These are phyloP conservation scores for Lagenidium giganteum DNA, from an alignment of 352 stramenopile genomes.

Conservation along the genomic window DNA sequence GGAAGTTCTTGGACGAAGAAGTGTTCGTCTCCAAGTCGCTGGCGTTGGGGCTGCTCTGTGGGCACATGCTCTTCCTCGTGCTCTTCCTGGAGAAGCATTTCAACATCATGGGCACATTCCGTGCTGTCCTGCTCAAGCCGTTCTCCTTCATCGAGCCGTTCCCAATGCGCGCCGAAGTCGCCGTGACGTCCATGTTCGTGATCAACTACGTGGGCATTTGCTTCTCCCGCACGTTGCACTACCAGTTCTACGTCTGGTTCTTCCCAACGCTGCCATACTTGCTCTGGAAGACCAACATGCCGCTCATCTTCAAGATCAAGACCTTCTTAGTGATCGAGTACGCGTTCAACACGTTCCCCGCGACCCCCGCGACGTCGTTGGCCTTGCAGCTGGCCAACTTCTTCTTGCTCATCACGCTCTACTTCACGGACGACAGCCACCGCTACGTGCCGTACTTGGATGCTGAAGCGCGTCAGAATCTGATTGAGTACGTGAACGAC, in stretches of 20 bases:
- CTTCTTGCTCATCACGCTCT: slow-evolving; percentile 77
- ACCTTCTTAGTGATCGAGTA: slow-evolving; percentile 79
- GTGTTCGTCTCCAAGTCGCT: slow-evolving; percentile 69
- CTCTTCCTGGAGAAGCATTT: slow-evolving; percentile 83
- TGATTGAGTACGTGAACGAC: slow-evolving; percentile 73
- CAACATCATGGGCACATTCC: slow-evolving; percentile 69
- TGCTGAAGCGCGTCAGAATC: slow-evolving; percentile 56
- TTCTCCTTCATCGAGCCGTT: slow-evolving; percentile 73
- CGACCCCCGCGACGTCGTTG: slow-evolving; percentile 86
- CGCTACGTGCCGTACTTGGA: slow-evolving; percentile 76
- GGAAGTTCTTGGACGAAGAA: slow-evolving; percentile 86
- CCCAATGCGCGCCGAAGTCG: slow-evolving; percentile 75
- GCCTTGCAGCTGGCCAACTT: slow-evolving; percentile 91
- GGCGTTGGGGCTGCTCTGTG: slow-evolving; percentile 43
- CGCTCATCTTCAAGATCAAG: slow-evolving; percentile 79
- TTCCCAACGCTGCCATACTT: slow-evolving; percentile 94
- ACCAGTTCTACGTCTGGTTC: slow-evolving; percentile 98
- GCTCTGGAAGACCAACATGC: slow-evolving; percentile 87
- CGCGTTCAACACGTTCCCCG: slow-evolving; percentile 96
- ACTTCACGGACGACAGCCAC: slow-evolving; percentile 56
- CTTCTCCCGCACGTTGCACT: slow-evolving; percentile 97
- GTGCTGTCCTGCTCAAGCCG: slow-evolving; percentile 62
- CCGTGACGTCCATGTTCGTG: slow-evolving; percentile 84
- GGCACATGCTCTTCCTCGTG: slow-evolving; percentile 69
- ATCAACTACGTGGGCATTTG: slow-evolving; percentile 97